These are phyloP conservation scores for Epichloe bromicola DNA, from an alignment of 2,329 filamentous ascomycete genomes.

Conservation along the genomic window DNA sequence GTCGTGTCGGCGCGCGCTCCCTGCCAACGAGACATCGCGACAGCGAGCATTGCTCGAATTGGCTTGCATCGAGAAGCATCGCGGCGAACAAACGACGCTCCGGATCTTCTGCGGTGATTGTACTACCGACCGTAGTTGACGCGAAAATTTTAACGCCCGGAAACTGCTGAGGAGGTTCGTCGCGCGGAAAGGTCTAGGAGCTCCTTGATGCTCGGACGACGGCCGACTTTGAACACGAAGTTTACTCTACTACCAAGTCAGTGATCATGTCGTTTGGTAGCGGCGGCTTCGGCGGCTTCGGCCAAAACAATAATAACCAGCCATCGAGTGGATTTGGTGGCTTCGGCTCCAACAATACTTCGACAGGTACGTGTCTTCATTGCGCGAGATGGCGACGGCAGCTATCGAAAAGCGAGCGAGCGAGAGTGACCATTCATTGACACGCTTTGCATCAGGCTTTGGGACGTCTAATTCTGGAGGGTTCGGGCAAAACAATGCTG, in stretches of 20 bases:
- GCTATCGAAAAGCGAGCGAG: conserved; percentile 4
- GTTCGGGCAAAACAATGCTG: conserved; percentile 30
- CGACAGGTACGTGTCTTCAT: conserved; percentile 36
- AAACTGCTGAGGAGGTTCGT: not conserved
- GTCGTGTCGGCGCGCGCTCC: not conserved
- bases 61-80: not conserved
- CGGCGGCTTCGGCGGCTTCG: conserved; percentile 44
- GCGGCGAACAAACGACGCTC: not conserved
- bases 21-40: conserved; percentile 2
- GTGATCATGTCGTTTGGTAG: conserved; percentile 42
- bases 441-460: conserved; percentile 16
- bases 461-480: conserved; percentile 19
- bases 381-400: not conserved
- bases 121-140: not conserved
- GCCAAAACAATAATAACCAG: conserved; percentile 34
- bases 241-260: conserved; percentile 3
- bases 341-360: conserved; percentile 33
- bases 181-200: not conserved
- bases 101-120: not conserved
- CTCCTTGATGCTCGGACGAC: not conserved
- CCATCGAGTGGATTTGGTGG: conserved; percentile 39
- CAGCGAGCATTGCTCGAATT: not conserved
- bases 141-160: not conserved
- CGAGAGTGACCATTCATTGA: conserved; percentile 12
- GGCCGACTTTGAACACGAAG: not conserved